Evolutionary conservation across 148 eudicot genomes (phyloP).

Genomic region (Cornus florida): DNA sequence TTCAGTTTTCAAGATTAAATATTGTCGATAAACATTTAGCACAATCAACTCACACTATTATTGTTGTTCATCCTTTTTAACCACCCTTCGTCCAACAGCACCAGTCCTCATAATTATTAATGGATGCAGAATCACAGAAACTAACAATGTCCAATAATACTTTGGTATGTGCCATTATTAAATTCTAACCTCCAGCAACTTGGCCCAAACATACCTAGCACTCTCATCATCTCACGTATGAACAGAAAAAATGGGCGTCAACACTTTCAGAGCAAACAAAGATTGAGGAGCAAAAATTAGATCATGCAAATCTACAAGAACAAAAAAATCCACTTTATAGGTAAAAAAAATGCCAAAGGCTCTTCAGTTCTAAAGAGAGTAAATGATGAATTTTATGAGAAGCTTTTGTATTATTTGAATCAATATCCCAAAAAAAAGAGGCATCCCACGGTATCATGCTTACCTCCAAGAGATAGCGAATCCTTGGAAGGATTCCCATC

Average conservation of each 20-base stretch:
- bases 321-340: not conserved
- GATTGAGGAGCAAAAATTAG: constrained; percentile 6
- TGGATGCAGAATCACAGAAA: not conserved
- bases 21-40: too few relatives aligned
- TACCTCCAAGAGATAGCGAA: constrained; percentile 86
- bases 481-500: constrained; percentile 81
- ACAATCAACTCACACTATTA: too few relatives aligned
- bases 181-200: not conserved
- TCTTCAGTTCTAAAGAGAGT: not conserved
- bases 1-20: too few relatives aligned
- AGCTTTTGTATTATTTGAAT: not conserved
- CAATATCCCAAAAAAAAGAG: not conserved
- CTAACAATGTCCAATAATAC: not conserved
- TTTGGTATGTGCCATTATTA: not conserved
- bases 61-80: too few relatives aligned
- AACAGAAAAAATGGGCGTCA: not conserved
- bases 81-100: too few relatives aligned
- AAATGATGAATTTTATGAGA: not conserved
- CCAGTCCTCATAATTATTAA: too few relatives aligned
- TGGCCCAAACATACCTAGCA: not conserved
- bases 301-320: not conserved
- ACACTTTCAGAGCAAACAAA: not conserved
- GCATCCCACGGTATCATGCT: constrained; percentile 7
- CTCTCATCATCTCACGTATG: not conserved
- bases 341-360: not conserved